Evolutionary conservation across 768 basidiomycete species (phyloP), one percentile per base, ranked within the genome.

Genomic region (Lactifluus hygrophoroides): DNA sequence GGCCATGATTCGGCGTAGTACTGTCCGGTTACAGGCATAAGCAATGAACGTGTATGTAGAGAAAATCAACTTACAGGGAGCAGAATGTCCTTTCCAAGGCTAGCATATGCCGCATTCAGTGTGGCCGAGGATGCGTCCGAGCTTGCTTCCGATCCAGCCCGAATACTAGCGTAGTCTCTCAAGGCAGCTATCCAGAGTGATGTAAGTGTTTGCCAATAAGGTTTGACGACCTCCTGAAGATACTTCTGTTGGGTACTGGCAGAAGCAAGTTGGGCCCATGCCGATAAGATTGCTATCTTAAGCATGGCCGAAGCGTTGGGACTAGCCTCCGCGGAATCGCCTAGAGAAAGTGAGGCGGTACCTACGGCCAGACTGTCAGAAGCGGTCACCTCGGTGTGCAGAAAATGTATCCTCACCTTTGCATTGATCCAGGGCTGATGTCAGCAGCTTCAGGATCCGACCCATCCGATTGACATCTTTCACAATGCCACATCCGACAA

Each of bases 291-390:
- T 1, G 94, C 93, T 25, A 97, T 88, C 53, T 92, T 82, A 49
- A 99, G 73, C 90, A 96, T 95, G 38, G 93, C 87, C 0, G 93
- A 90, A 3, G 94, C 95, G 66, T 97, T 98, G 4, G 94, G 90
- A 59, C 92, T 90, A 11, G 94, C 76, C 67, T 95, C 86, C 17
- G 83, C 83, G 0, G 90, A 82, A 60, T 92, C 90, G 1, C 95
- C 95, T 19, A 96, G 77, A 7, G 89, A 86, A 4, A 92, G 70
- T 77, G 86, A 90, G 2, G 88, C 88, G 5, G 88, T 82, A 57
- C 88, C 94, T 96, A 65, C 7, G 8, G 50, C 16, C 59, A 56
- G 23, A 23, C 27, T 21, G 3, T 34, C 57, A 30, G 56, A 56
- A 13, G 37, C 57, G 21, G 16, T 21, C 30, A n/a, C 43, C 28